These are phyloP conservation scores for Plasmodium gonderi DNA, from an alignment of 169 alveolate species.

Conservation along the genomic window DNA sequence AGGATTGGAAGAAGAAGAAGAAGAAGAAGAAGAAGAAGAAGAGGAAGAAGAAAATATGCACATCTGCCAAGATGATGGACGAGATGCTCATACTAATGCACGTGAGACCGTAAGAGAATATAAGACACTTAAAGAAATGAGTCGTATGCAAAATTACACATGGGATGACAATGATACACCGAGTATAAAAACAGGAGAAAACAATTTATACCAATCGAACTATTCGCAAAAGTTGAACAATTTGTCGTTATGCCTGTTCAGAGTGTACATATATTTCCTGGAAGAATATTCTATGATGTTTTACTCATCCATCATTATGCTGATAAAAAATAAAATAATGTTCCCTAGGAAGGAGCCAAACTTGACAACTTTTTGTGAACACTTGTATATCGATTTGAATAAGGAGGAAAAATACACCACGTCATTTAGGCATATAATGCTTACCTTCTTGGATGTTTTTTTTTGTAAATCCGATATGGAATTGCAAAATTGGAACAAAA, in stretches of 20 bases:
- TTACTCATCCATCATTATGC: constrained; percentile 1
- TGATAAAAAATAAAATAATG: constrained; percentile 24
- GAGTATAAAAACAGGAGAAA: background rate
- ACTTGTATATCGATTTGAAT: background rate
- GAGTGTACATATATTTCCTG: constrained; percentile 25
- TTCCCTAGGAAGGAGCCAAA: background rate
- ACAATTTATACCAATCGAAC: background rate
- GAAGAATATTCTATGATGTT: constrained; percentile 23
- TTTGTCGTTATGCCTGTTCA: constrained; percentile 9
- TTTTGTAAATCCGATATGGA: background rate
- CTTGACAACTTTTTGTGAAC: constrained; percentile 10
- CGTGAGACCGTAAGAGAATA: background rate
- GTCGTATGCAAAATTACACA: background rate
- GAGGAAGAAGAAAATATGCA: background rate
- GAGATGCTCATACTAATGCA: no score
- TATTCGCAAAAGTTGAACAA: background rate
- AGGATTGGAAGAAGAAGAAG: background rate
- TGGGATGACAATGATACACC: background rate
- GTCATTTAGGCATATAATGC: constrained; percentile 28
- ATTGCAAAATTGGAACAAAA: background rate
- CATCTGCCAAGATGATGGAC: no score
- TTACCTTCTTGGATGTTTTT: constrained; percentile 5
- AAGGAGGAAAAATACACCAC: constrained; percentile 13
- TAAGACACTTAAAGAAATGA: background rate
- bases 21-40: background rate